Evolutionary conservation across 768 basidiomycete genomes (phyloP).

Genomic region (Phaffia tasmanica): DNA sequence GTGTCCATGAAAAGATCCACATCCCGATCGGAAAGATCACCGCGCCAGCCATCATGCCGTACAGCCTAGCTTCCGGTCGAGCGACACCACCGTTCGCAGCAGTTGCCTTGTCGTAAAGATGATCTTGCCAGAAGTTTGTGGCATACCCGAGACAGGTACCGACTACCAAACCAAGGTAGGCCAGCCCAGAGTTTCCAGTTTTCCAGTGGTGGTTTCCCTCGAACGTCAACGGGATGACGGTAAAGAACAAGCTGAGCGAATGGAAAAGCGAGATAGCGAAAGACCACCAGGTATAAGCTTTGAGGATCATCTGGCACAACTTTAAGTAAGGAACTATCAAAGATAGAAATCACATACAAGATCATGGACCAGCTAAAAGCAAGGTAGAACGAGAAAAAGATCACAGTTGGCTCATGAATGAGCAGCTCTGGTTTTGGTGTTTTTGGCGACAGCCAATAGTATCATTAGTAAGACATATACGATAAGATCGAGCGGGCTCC

Average conservation of each 20-base stretch:
- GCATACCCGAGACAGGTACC: conserved; percentile 30
- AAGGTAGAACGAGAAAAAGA: conserved; percentile 7
- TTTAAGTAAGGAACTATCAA: neutral
- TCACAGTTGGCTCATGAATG: conserved; percentile 22
- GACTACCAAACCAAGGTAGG: conserved; percentile 26
- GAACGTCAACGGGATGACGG: conserved; percentile 29
- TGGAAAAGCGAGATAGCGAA: neutral
- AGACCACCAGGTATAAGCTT: neutral
- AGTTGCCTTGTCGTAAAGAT: conserved; percentile 28
- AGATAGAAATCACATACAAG: neutral
- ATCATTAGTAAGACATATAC: neutral
- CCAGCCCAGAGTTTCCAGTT: conserved; percentile 27
- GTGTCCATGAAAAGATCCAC: conserved; percentile 23
- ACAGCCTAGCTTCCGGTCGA: conserved; percentile 30
- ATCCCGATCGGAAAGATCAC: conserved; percentile 14
- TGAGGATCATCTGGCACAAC: conserved; percentile 5
- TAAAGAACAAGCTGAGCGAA: conserved; percentile 24
- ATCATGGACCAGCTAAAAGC: conserved; percentile 29
- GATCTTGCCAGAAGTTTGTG: conserved; percentile 26
- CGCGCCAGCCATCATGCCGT: conserved; percentile 7
- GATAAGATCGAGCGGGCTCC: neutral
- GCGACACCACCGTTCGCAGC: conserved; percentile 27
- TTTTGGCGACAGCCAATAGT: neutral
- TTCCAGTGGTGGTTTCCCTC: conserved; percentile 28
- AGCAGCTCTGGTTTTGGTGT: conserved; percentile 18